A percentile compares a stretch with the other conserved stretches of the same genome.
phyloP scores from a whole-genome alignment of 2,329 filamentous ascomycete genomes.

The Phaeoacremonium minimum region DNA sequence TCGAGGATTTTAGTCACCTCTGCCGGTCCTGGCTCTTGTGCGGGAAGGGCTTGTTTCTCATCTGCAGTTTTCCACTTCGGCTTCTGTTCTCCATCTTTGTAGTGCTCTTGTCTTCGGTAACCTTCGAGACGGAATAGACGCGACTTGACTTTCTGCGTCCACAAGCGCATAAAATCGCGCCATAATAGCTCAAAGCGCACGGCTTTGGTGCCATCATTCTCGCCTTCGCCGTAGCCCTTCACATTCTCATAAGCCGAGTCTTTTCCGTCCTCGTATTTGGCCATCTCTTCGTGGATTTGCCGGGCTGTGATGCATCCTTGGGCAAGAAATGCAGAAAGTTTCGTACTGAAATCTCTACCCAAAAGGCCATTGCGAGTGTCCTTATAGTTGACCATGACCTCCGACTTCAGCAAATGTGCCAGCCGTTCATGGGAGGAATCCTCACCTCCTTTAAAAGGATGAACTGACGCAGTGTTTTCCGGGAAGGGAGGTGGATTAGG shows the following conservation, averaged over 20 bases:
- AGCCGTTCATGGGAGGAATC: slow-evolving; percentile 54
- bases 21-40: slow-evolving; percentile 34
- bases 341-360: slow-evolving; percentile 69
- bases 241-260: slow-evolving; percentile 32
- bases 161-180: slow-evolving; percentile 79
- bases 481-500: slow-evolving; percentile 49
- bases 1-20: slow-evolving; percentile 45
- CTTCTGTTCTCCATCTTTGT: slow-evolving; percentile 34
- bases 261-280: slow-evolving; percentile 64
- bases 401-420: slow-evolving; percentile 54
- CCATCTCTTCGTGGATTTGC: slow-evolving; percentile 64
- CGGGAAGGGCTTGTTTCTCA: slow-evolving; percentile 17
- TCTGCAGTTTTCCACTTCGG: slow-evolving; percentile 43
- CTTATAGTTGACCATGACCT: slow-evolving; percentile 61
- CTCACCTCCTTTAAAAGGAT: slow-evolving; percentile 68
- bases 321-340: slow-evolving; percentile 69
- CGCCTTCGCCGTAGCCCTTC: slow-evolving; percentile 61
- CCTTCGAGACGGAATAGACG: slow-evolving; percentile 63
- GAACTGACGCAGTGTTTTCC: slow-evolving; percentile 48
- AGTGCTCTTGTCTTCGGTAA: slow-evolving; percentile 47
- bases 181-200: slow-evolving; percentile 72
- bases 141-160: slow-evolving; percentile 63
- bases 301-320: slow-evolving; percentile 70
- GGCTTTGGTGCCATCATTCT: slow-evolving; percentile 66
- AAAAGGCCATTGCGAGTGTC: slow-evolving; percentile 68